Evolutionary conservation across 2,329 filamentous ascomycete species (phyloP), one percentile per base, ranked within the genome.

Genomic region (Fonsecaea multimorphosa): DNA sequence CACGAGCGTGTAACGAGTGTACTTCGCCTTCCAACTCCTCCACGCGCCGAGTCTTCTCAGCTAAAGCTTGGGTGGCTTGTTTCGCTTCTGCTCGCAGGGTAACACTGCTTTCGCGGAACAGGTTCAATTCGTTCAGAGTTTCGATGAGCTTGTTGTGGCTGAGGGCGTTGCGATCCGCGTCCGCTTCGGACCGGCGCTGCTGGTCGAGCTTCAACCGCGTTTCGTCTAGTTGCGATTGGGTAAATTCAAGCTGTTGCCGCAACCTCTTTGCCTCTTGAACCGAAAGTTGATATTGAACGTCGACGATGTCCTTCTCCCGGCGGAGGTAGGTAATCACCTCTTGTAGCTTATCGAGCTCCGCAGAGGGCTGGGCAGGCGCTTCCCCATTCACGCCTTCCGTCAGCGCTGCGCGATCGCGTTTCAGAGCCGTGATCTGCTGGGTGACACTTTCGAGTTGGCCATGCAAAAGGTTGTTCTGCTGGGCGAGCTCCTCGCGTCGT

Each of bases 251-350:
- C 74, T 98, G 93, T 73, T 97, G 92, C 74, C 94, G 91, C 49
- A 97, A 80, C 61, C 95, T 88, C 78, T 96, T 96, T 61, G 88
- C 85, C 78, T 99, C 95, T 73, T 96, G 92, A 0, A 89, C 85
- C 73, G 94, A 93, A 52, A 98, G 84, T 72, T 97, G 93, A 73
- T 93, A 91, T 74, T 98, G 94, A n/a, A 97, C 92, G 72, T 99
- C 94, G 8, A 97, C 86, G 70, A 99, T 98, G 76, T 98, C 95
- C 82, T 98, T 99, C 79, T 99, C 96, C 49, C 92, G 90, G 53
- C 94, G 90, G 67, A 99, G 82, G 77, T 95, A 99, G 68, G 87
- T 90, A 79, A 96, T 96, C 63, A 99, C 87, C 74, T 98, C 94
- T 68, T 95, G 91, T 9, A 97, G 86, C 60, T 91, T 91, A 70